Base-by-base conservation (phyloP, 768 basidiomycete genomes). In the Tylopilus sp. region DNA sequence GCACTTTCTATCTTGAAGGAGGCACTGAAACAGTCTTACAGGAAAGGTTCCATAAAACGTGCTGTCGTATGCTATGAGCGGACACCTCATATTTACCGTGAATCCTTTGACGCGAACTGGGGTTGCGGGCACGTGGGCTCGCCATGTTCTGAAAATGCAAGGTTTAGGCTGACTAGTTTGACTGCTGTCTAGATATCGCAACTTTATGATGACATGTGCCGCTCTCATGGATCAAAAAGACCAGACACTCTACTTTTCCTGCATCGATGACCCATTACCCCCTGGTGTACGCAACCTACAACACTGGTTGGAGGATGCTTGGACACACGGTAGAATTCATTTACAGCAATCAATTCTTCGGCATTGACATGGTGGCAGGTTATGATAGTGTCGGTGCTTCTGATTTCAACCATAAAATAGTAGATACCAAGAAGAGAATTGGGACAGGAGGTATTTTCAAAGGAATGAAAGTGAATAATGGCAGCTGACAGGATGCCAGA, bases 271-370 rank as follows among this genome's bases (percentile, higher is more conserved):
- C n/a, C 79, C 81, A 5, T 70, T 71, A 11, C 70, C 79, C 2
- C 93, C 92, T 2, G 76, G 90, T 19, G 77, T 96, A 17, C 74
- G 83, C 17, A 85, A 88, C 61, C 63, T 95, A 29, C 93, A 96
- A 62, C 63, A 54, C 9, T 86, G 86, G 84, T 83, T 97, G 41
- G 88, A 96, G 66, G 74, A 78, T 50, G 92, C 92, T 4, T 97
- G 93, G 93, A 69, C 73, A 33, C 72, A 72, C 31, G 89, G 90
- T 85, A 26, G 14, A 30, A 25, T 31, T 50, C 42, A 11, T 37
- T 36, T 10, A 8, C n/a, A 11, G 21, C 12, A 33, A 8, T 13
- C 26, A 14, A 25, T 22, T 33, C 29, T 42, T 22, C 45, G 22
- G 24, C 43, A 31, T 26, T 55, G 16, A 61, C 28, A 26, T 4